Conservation (phyloP, 2,329 filamentous ascomycete species). For the Dactylellina sp. region DNA sequence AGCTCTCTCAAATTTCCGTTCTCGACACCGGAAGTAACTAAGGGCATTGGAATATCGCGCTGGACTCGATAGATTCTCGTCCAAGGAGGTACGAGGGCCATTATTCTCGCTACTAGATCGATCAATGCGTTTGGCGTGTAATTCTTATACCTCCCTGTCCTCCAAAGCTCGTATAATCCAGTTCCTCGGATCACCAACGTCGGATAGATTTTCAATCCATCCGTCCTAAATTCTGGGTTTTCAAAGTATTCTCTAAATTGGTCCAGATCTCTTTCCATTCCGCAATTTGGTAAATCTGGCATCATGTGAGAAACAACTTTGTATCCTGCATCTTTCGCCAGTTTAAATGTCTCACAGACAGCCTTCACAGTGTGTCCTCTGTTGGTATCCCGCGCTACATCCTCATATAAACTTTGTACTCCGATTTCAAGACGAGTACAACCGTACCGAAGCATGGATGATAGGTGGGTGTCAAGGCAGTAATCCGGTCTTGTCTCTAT, state of each 20-base stretch:
- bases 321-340: conserved; percentile 98
- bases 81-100: conserved; percentile 95
- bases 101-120: conserved; percentile 93
- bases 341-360: conserved; percentile 94
- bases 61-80: conserved; percentile 98
- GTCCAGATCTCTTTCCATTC: conserved; percentile 96
- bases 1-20: conserved; percentile 96
- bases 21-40: conserved; percentile 98
- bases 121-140: conserved; percentile 98
- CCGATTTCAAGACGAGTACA: conserved; percentile 95
- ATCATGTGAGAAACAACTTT: conserved; percentile 99
- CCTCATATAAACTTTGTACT: conserved; percentile 96
- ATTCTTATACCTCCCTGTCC: conserved; percentile 96
- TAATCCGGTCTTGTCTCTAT: conserved; percentile 98
- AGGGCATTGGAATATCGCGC: conserved; percentile 98
- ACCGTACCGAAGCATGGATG: conserved; percentile 96
- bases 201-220: conserved; percentile 97
- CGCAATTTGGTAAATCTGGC: conserved; percentile 97
- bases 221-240: conserved; percentile 93
- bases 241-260: conserved; percentile 99
- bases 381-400: conserved; percentile 98
- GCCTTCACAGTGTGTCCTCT: conserved; percentile 94
- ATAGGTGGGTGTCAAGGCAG: conserved; percentile 93
- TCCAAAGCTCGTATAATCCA: conserved; percentile 95
- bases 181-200: conserved; percentile 97